These are phyloP conservation scores for Kalaharituber pfeilii DNA, from an alignment of 2,329 filamentous ascomycete genomes.

Conservation along the genomic window DNA sequence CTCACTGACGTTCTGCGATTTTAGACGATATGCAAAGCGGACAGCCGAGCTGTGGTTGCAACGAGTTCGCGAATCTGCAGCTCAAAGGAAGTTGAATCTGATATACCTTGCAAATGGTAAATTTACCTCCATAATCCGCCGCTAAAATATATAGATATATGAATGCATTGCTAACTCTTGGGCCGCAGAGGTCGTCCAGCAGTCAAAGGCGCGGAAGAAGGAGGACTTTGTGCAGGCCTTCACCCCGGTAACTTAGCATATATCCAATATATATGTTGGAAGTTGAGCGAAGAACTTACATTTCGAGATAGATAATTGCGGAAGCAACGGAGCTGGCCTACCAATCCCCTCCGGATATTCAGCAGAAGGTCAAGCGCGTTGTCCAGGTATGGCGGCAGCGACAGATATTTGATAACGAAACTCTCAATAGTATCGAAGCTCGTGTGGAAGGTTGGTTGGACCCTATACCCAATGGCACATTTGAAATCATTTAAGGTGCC, in stretches of 20 bases:
- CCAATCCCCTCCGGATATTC: conserved; percentile 71
- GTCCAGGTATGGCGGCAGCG: conserved; percentile 89
- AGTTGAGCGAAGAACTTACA: neutral
- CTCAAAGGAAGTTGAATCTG: conserved; percentile 71
- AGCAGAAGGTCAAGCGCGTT: conserved; percentile 71
- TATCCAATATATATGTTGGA: neutral
- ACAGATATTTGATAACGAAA: conserved; percentile 61
- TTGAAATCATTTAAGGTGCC: neutral
- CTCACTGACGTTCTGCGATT: neutral
- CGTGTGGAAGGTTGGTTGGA: conserved; percentile 53
- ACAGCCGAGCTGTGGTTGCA: conserved; percentile 87
- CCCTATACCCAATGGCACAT: neutral
- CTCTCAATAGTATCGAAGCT: conserved; percentile 64
- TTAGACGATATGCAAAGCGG: conserved; percentile 74
- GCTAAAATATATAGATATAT: neutral
- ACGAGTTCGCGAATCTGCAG: conserved; percentile 69
- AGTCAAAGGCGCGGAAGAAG: conserved; percentile 82
- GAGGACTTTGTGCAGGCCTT: conserved; percentile 86
- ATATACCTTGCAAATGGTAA: conserved; percentile 90
- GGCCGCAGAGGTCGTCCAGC: conserved; percentile 70
- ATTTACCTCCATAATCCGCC: conserved; percentile 19
- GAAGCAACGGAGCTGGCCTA: conserved; percentile 86
- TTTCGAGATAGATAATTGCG: conserved; percentile 45
- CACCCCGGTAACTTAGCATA: conserved; percentile 41
- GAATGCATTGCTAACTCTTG: conserved; percentile 7